Base-by-base conservation (phyloP, 805 yeast species). In the Saccharomyces mikatae region DNA sequence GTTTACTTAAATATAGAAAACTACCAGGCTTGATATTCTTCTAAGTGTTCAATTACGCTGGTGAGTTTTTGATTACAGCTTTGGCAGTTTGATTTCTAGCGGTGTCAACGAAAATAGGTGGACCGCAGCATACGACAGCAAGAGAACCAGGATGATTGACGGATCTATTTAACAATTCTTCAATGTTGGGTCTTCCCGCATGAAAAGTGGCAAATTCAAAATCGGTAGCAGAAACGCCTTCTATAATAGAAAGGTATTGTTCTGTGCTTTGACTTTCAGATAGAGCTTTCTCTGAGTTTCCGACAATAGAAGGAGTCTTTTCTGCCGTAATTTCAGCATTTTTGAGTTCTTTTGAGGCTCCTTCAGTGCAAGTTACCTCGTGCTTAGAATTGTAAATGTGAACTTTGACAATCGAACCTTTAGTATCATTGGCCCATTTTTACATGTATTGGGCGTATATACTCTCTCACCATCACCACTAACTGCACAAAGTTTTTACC, bases 21-120 rank as follows among this genome's bases (percentile, higher is more conserved):
- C 3, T 36, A 9, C 95, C 96, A 87, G 11, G 78, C 75, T 70
- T 86, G 89, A 50, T 85, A 76, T 63, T 86, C 91, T 65, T 89
- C 96, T 63, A 75, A 83, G 62, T 83, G 83, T 57, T 85, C 91
- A 21, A 87, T 78, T 47, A 87, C 76, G 50, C 76, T 14, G 75
- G 66, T 52, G 71, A 69, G 29, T 68, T 57, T 32, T 73, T 69
- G 51, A 80, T 61, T 57, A 60, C 52, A 4, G 76, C 64, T 49
- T 71, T 56, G 0, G 79, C 74, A 6, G 81, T 77, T 4, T 74
- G 63, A 47, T 71, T 66, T 62, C 91, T 75, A n/a, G 81, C 59
- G 2, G 70, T 74, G 64, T 84, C 91, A 56, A 76, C 83, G 77
- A 83, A 76, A 8, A 62, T 53, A 27, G 81, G 80, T 49, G 84